Evolutionary conservation across 306 rosid species (phyloP).

Genomic region (Trifolium fragiferum): DNA sequence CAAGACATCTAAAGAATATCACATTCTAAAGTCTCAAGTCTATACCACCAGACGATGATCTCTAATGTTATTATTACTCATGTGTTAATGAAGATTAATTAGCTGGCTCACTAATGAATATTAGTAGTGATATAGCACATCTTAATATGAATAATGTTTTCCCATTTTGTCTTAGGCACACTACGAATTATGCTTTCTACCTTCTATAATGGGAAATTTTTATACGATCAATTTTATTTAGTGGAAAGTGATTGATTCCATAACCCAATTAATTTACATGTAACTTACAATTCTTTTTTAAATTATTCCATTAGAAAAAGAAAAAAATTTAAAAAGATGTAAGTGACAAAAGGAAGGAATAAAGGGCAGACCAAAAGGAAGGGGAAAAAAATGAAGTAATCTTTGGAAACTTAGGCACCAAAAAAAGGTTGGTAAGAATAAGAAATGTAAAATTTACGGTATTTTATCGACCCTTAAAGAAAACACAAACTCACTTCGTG

Average conservation of each 20-base stretch:
- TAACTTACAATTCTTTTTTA: neutral
- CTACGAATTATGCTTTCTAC: neutral
- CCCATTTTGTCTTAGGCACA: neutral
- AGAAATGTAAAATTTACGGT: conserved; percentile 34
- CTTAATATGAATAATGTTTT: neutral
- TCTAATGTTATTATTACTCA: neutral
- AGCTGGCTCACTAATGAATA: no score
- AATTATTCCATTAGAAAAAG: neutral
- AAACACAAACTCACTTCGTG: conserved; percentile 49
- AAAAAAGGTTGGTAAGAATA: conserved; percentile 38
- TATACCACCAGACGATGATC: no score
- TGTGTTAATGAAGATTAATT: no score
- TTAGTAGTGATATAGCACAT: neutral
- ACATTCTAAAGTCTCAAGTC: no score
- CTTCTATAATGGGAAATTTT: neutral
- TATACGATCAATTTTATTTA: neutral
- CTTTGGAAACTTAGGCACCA: neutral
- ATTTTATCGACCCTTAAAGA: conserved; percentile 38
- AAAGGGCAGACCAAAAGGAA: conserved; percentile 37
- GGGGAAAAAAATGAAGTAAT: neutral
- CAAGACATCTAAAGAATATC: no score
- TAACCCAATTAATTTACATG: neutral
- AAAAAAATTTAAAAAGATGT: neutral
- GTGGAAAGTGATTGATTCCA: neutral
- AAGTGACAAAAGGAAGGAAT: conserved; percentile 24